Base-by-base conservation (phyloP, 768 basidiomycete genomes). In the Phylloporus sp. region DNA sequence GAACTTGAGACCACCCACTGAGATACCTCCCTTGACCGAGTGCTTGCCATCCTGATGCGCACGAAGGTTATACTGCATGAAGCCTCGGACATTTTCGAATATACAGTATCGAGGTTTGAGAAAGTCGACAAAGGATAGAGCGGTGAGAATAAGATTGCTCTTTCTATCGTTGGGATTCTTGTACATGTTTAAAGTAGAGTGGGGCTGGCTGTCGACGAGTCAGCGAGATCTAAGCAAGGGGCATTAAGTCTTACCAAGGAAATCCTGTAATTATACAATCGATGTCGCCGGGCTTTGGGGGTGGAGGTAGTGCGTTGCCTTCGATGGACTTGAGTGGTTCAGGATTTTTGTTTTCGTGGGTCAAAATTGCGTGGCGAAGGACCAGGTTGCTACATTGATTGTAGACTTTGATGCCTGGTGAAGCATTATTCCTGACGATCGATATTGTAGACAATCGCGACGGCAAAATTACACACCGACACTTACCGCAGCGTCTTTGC, bases 1-100 rank as follows among this genome's bases (percentile, higher is more conserved):
- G 15, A 90, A 71, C 60, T 87, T 90, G 1, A 90, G 57, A 0
- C 85, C 85, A 7, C 90, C 89, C 74, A 79, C 78, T n/a, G 75
- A 69, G 31, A 87, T 77, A 0, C 84, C 86, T 11, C 84, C 85
- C 35, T 70, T 72, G 0, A 81, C 69, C n/a, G 66, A 57, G 62
- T 85, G 65, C 24, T 55, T 60, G 18, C 62, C 59, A 3, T 55
- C 57, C 49, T 74, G 74, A 14, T 50, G 57, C 2, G 70, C 58
- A 27, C 69, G 69, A 31, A 77, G 69, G 26, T 59, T 68, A 48
- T 62, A 74, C 14, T 46, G 54, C 5, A 77, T 35, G 42, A 77
- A 76, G 6, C 76, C 76, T 5, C 69, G 62, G 17, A 77, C 75
- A 41, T 76, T 77, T 54, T 76, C 76, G 24, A 77, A 74, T 44